Evolutionary conservation across 2,329 filamentous ascomycete genomes (phyloP).

Genomic region (Scleromitrula shiraiana): DNA sequence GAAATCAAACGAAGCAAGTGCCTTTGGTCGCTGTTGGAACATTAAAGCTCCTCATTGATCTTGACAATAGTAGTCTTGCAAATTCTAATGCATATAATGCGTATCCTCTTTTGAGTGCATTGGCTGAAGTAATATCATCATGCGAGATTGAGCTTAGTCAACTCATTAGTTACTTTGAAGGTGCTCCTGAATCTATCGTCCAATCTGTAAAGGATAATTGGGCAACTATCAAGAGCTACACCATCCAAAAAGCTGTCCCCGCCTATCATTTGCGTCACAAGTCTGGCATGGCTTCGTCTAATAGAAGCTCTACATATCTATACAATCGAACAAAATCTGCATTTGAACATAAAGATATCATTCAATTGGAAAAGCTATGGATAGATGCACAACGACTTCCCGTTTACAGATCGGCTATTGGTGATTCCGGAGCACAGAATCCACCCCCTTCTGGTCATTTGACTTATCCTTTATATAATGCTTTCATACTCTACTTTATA

Average conservation of each 20-base stretch:
- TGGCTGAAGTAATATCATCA: background rate
- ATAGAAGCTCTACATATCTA: slow-evolving; percentile 6
- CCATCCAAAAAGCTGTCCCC: background rate
- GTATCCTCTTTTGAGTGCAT: background rate
- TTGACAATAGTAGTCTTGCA: background rate
- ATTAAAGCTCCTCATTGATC: slow-evolving; percentile 19
- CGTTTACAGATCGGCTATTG: slow-evolving; percentile 3
- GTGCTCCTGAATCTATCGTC: slow-evolving; percentile 7
- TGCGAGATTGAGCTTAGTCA: slow-evolving; percentile 1
- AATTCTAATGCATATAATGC: background rate
- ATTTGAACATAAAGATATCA: slow-evolving; percentile 16
- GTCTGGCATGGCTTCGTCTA: background rate
- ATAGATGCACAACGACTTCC: slow-evolving; percentile 20
- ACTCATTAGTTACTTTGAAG: background rate
- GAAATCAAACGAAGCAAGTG: slow-evolving; percentile 11
- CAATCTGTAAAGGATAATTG: slow-evolving; percentile 16
- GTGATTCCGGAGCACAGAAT: background rate
- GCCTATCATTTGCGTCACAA: too few relatives aligned
- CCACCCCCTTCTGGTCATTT: slow-evolving; percentile 15
- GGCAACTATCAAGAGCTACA: slow-evolving; percentile 11
- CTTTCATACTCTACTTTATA: slow-evolving; percentile 41
- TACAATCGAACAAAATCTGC: slow-evolving; percentile 20
- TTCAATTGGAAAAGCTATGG: slow-evolving; percentile 22
- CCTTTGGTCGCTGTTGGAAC: slow-evolving; percentile 24
- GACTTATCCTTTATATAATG: slow-evolving; percentile 32